Base-by-base conservation (phyloP, 2,329 filamentous ascomycete genomes). In the Saccharata proteae region DNA sequence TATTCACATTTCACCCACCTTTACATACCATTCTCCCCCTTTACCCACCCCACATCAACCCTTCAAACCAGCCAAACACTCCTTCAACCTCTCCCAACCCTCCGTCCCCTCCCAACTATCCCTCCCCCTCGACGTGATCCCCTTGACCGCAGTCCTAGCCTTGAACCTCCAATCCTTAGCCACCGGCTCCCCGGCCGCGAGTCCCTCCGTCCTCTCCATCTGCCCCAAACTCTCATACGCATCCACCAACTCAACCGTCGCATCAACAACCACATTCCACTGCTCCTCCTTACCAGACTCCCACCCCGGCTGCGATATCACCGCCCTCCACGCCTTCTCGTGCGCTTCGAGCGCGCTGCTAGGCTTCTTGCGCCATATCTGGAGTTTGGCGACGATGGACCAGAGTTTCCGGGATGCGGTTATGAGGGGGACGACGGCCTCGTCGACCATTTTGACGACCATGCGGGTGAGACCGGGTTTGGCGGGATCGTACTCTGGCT, bases 91-190 rank as follows among this genome's bases (percentile, higher is more conserved):
- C 27, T 62, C 64, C 77, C 76, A 90, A 16, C 71, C 79, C 23
- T 67, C 61, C 17, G 65, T 80, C 8, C 71, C 84, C 57, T 93
- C 85, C 84, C 86, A 94, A 9, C 57, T 69, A 46, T 83, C 80
- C 59, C 74, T 86, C 0, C 72, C 86, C 49, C 80, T 80, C 0
- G 84, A 80, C 66, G 92, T 69, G 5, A 96, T 77, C 30, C 81
- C 84, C 32, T 85, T 67, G 3, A 93, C 67, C 8, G 86, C 86
- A 52, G 74, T 92, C 45, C 83, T 68, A 1, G 83, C 82, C 68
- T 93, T 96, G 40, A 81, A 81, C 54, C 73, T 80, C 90, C 90
- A 98, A 46, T 77, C 77, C 36, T 69, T 70, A 2, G 82, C 83
- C 3, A 94, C 75, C 17, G 73, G 48, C 39, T 76, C 73, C 0